Base-by-base conservation (phyloP, 2,329 filamentous ascomycete genomes). In the Piedraia hortae region DNA sequence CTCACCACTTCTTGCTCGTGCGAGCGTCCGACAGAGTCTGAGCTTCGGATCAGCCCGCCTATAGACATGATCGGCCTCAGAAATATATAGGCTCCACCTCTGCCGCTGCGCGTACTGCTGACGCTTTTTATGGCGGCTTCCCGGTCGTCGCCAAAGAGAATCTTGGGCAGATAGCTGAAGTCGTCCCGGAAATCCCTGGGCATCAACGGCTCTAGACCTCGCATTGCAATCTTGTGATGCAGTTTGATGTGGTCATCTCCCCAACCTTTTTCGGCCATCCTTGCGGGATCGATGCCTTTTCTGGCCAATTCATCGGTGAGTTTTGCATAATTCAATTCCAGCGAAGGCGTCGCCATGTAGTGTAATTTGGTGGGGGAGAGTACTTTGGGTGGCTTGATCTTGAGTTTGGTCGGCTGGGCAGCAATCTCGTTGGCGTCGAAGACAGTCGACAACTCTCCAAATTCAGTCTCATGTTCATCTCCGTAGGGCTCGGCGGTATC, bases 201-300 rank as follows among this genome's bases (percentile, higher is more conserved):
- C 7, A 65, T 35, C 1, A 64, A 37, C 6, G 60, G 53, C 38
- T 63, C 59, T 23, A 52, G 54, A 9, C 60, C 59, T 18, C 59
- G 55, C 42, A 54, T 50, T 4, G 48, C 48, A 14, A 64, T 47
- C 26, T 54, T 54, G 26, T 53, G 50, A 30, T 55, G 55, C 2
- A 64, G 41, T 15, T 50, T 48, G 18, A 54, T 49, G 24, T 62
- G 56, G 23, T 54, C 51, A 12, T 51, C 43, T 3, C 48, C 44
- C 53, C 54, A 64, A 19, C 51, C 48, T 22, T 30, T 20, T 5
- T 26, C 28, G 16, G 30, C 31, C 14, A 42, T 24, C 16, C 37
- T 31, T 7, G 29, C 27, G 10, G 28, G 27, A n/a, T 29, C 25
- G 13, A 41, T 26, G 21, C 33, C 28, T 15, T 31, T 31, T 16